Conservation (phyloP, 192 early-diverging fungal species). For the Chytriomyces confervae region DNA sequence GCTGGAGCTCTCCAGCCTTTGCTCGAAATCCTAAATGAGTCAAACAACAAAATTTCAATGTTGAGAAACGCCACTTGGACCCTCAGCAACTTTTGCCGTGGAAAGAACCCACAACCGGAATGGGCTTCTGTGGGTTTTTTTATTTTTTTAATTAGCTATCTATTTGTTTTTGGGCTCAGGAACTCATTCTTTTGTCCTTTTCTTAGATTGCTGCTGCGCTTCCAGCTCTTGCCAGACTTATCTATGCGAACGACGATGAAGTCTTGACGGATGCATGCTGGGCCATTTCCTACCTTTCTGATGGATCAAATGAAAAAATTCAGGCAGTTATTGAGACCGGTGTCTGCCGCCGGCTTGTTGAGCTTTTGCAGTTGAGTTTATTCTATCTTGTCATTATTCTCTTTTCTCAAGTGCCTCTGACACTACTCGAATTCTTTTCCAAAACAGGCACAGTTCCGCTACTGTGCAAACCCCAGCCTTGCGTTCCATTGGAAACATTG, state of each 20-base stretch:
- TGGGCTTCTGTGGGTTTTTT: constrained; percentile 71
- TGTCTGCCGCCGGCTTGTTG: constrained; percentile 91
- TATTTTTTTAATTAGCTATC: constrained; percentile 5
- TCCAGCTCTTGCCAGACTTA: constrained; percentile 86
- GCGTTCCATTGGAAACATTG: constrained; percentile 97
- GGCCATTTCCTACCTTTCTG: constrained; percentile 99
- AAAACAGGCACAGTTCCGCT: constrained; percentile 69
- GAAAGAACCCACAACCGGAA: constrained; percentile 94
- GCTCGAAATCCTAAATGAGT: constrained; percentile 81
- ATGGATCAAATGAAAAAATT: constrained; percentile 96
- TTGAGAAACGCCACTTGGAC: constrained; percentile 99
- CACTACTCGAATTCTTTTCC: neutral
- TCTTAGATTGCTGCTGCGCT: constrained; percentile 91
- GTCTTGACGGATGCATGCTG: constrained; percentile 99
- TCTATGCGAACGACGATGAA: constrained; percentile 92
- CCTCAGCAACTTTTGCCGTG: constrained; percentile 97
- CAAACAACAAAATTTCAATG: constrained; percentile 92
- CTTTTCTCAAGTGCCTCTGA: neutral
- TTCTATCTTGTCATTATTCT: neutral
- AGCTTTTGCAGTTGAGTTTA: constrained; percentile 73
- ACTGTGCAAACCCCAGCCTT: constrained; percentile 96
- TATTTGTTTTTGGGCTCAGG: constrained; percentile 3
- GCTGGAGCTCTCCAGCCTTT: constrained; percentile 89
- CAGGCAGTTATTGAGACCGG: constrained; percentile 96
- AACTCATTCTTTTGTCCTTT: neutral